Evolutionary conservation across 805 yeast species (phyloP).

Genomic region (Saccharomycopsis guyanensis): DNA sequence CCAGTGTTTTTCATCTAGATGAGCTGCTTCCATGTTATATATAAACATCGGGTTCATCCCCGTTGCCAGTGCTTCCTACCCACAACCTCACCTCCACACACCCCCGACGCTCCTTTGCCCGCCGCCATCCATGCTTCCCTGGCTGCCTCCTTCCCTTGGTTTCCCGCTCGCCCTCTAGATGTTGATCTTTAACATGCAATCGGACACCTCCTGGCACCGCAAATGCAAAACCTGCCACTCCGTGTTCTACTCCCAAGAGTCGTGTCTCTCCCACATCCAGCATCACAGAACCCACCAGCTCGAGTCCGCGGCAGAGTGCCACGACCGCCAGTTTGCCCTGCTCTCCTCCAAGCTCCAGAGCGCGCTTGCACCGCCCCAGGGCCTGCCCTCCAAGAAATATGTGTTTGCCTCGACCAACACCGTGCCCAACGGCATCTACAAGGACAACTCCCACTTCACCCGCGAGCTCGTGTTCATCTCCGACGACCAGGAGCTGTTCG

Average conservation of each 20-base stretch:
- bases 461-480: constrained; percentile 14
- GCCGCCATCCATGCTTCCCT: background rate
- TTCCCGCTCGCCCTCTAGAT: background rate
- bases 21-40: background rate
- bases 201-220: constrained; percentile 13
- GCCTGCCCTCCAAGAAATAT: constrained; percentile 7
- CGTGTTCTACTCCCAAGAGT: constrained; percentile 5
- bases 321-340: constrained; percentile 13
- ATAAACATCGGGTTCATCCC: background rate
- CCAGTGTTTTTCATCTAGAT: background rate
- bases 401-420: constrained; percentile 12
- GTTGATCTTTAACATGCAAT: constrained; percentile 10
- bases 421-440: constrained; percentile 10
- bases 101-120: background rate
- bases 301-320: constrained; percentile 12
- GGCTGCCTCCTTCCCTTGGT: background rate
- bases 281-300: constrained; percentile 2
- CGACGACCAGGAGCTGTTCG: constrained; percentile 18
- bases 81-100: background rate
- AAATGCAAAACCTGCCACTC: constrained; percentile 16
- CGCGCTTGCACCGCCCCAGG: background rate
- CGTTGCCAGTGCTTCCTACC: background rate
- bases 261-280: constrained; percentile 6
- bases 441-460: constrained; percentile 4
- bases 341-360: background rate